Base-by-base conservation (phyloP, 169 alveolate species). In the Eimeria tenella region DNA sequence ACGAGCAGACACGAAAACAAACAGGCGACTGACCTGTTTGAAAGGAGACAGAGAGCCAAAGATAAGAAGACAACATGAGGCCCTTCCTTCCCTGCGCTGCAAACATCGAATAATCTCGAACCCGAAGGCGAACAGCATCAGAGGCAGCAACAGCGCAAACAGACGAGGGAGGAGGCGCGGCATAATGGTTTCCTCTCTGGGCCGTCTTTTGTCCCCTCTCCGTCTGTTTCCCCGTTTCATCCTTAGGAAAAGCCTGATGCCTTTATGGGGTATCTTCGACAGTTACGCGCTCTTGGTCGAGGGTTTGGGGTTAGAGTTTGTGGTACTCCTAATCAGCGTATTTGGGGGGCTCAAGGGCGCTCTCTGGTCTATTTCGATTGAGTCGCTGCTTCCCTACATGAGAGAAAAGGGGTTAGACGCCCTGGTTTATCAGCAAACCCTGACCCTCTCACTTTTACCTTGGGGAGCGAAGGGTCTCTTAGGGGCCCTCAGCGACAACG, bases 401-500 rank as follows among this genome's bases (percentile, higher is more conserved):
- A 90, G 60, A 60, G 89, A 25, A 9, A 13, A 53, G 50, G 79
- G 75, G 25, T 60, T 13, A 42, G 63, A 73, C 23, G 94, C 58
- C 21, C 56, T 58, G 25, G 55, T 31, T 21, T 90, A 90, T 55
- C 95, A 91, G 75, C 74, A n/a, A n/a, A 60, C 84, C 23, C 52
- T 60, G 7, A 53, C 95, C 21, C 7, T 91, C 42, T 90, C 90
- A 10, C 82, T 23, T 19, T 25, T 50, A n/a, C 95, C 95, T 21
- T 91, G 95, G 95, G 95, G 84, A 49, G 52, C 77, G 82, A 91
- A 91, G 82, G 95, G 94, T 5, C 25, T 74, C 17, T 5, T 90
- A 4, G 94, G 94, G 25, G n/a, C 92, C 17, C 62, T 91, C 52
- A 25, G 81, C 4, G 95, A 91, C 75, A 65, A 50, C 49, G 8